Evolutionary conservation across 345 rosid genomes (phyloP).

Genomic region (Anacardium occidentale): DNA sequence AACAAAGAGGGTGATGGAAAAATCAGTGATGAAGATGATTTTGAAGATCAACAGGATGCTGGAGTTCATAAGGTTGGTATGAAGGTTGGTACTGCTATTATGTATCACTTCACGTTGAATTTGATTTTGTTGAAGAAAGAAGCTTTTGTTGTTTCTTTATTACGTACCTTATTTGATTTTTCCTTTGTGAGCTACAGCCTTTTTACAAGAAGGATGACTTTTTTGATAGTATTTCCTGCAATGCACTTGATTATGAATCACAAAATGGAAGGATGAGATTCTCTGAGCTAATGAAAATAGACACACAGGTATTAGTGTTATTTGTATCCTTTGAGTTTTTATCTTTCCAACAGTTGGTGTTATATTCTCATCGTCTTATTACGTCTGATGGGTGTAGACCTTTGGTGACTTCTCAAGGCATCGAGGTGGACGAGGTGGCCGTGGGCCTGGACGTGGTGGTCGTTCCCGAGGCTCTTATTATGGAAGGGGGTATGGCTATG

Average conservation of each 20-base stretch:
- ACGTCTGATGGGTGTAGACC: slow-evolving; percentile 41
- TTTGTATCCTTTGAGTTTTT: slow-evolving; percentile 4
- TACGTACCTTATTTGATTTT: background rate
- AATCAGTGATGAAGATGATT: slow-evolving; percentile 54
- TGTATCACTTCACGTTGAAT: background rate
- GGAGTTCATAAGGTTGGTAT: slow-evolving; percentile 43
- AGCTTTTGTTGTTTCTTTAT: background rate
- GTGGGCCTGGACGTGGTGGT: slow-evolving; percentile 40
- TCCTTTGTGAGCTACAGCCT: slow-evolving; percentile 43
- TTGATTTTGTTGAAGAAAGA: slow-evolving; percentile 4
- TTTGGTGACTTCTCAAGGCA: slow-evolving; percentile 67
- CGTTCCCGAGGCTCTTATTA: slow-evolving; percentile 44
- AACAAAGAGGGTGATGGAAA: slow-evolving; percentile 39
- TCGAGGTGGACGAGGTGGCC: slow-evolving; percentile 51
- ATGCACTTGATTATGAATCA: slow-evolving; percentile 44
- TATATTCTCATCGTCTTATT: background rate
- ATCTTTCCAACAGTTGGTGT: background rate
- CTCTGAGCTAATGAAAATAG: slow-evolving; percentile 82
- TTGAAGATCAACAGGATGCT: background rate
- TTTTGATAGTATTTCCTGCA: slow-evolving; percentile 77
- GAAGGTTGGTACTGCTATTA: slow-evolving; percentile 35
- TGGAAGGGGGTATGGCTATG: slow-evolving; percentile 42
- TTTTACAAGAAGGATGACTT: slow-evolving; percentile 91
- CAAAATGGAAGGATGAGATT: slow-evolving; percentile 70
- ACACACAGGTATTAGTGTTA: slow-evolving; percentile 63